Percentiles rank a stretch among this genome's conserved stretches.
Evolutionary conservation across 1,139 yeast genomes (phyloP).

Genomic region (Saccharomyces hybrid): DNA sequence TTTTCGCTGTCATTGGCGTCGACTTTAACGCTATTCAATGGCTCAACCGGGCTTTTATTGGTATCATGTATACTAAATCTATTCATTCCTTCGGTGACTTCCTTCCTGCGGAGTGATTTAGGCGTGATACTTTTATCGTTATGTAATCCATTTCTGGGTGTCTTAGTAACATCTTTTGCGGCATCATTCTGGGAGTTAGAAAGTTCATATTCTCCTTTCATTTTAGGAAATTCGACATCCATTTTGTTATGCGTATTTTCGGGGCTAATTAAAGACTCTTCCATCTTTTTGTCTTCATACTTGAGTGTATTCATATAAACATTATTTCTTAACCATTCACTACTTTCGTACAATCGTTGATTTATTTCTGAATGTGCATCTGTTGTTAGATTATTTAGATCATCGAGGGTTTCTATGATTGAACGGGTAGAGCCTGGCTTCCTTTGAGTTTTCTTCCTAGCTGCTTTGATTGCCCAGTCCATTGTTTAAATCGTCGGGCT

Average conservation of each 20-base stretch:
- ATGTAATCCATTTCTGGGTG: slow-evolving; percentile 6
- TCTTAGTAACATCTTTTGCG: slow-evolving; percentile 3
- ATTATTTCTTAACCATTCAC: slow-evolving; percentile 19
- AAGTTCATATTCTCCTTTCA: background rate
- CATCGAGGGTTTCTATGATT: slow-evolving; percentile 27
- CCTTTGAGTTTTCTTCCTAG: slow-evolving; percentile 22
- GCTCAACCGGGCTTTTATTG: background rate
- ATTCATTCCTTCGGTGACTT: background rate
- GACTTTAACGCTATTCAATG: background rate
- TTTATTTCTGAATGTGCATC: slow-evolving; percentile 20
- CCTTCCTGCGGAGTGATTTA: slow-evolving; percentile 10
- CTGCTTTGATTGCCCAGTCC: slow-evolving; percentile 30
- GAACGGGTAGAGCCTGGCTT: slow-evolving; percentile 29
- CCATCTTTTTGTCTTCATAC: slow-evolving; percentile 2
- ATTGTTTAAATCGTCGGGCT: slow-evolving; percentile 7
- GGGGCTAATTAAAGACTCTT: slow-evolving; percentile 11
- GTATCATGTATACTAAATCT: background rate
- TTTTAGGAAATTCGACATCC: slow-evolving; percentile 2
- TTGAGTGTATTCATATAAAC: background rate
- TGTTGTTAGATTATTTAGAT: slow-evolving; percentile 20
- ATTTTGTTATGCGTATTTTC: slow-evolving; percentile 12
- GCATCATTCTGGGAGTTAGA: background rate
- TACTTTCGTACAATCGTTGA: slow-evolving; percentile 13
- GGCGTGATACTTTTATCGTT: slow-evolving; percentile 12
- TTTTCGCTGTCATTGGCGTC: slow-evolving; percentile 1